Base-by-base conservation (phyloP, 2,329 filamentous ascomycete species). In the Fusarium albidum region DNA sequence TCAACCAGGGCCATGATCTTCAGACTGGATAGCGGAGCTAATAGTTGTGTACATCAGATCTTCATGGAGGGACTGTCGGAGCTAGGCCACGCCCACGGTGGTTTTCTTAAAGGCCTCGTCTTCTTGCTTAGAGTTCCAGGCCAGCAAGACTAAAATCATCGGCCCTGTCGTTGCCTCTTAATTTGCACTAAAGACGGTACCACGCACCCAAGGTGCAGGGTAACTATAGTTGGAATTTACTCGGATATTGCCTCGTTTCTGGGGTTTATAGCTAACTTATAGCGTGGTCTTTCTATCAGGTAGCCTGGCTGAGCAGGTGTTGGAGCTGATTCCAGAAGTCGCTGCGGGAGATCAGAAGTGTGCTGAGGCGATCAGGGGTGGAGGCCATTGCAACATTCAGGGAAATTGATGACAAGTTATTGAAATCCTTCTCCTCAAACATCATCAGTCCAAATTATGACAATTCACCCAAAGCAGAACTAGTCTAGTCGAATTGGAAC, bases 281-380 rank as follows among this genome's bases (percentile, higher is more conserved):
- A 57, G 59, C 0, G 50, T 62, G 9, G 59, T 62, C 3, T 54
- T 49, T 12, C 45, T 62, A 6, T 57, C 57, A 0, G 21, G 33
- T 1, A 32, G 56, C 4, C 21, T 46, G 1, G 44, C 59, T 0
- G n/a, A 41, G 0, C 49, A 43, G 2, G 14, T 61, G 0, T 15
- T 61, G 3, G 49, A 61, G 3, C 40, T 61, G 12, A 14, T 61
- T 2, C 57, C 53, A 1, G 13, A 5, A 2, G 27, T 41, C 7
- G 52, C 48, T 3, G 35, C 48, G 1, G 66, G 55, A 1, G 55
- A 64, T 26, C 51, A 64, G 9, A 62, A 59, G 8, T 60, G 57
- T 9, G 57, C 57, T 6, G 47, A 58, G 14, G 57, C 57, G 10
- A 58, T 60, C n/a, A 46, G 46, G 5, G 46, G 46, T 6, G 54